Evolutionary conservation across 1,139 yeast species (phyloP), one percentile per base, ranked within the genome.

Genomic region (Pneumocystis wakefieldiae): DNA sequence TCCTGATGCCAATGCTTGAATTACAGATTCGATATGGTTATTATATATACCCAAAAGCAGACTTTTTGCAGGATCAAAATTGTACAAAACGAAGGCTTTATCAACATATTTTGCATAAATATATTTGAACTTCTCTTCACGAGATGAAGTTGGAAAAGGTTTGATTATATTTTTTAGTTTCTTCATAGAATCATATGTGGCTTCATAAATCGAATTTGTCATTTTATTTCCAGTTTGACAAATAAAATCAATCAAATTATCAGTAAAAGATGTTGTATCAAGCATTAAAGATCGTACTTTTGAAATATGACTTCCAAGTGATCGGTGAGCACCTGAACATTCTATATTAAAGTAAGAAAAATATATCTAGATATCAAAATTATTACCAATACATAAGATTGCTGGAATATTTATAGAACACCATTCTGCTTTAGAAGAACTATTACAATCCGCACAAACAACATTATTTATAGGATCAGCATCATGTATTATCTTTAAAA

Each of bases 381-480:
- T 24, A 48, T 48, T 48, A 48, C 55, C 55, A 48, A 89, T 84
- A 73, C 97, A 91, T 57, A 91, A 77, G 12, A 86, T 82, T 32
- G 84, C 83, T 64, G 89, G 75, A 62, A 86, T 75, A 70, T 87
- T 91, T 67, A 89, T 78, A 0, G 96, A 87, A 4, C 91, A 81
- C 97, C 97, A 91, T 70, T 90, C 97, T 10, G 88, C 95, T 57
- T 72, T 71, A 39, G 80, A 75, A 10, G 80, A 82, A 0, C 75
- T 70, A 0, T 86, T 85, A 76, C 97, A 91, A 70, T 91, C 97
- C 12, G 89, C 87, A 73, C 97, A 91, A 8, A 70, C 68, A 28
- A 73, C 70, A 71, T 91, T 91, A 53, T 84, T 80, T 48, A 19
- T 24, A n/a, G 80, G 75, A 61, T 84, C 82, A 8, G 76, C 73